Base-by-base conservation (phyloP, 2,329 filamentous ascomycete species). In the Xylaria sp. region DNA sequence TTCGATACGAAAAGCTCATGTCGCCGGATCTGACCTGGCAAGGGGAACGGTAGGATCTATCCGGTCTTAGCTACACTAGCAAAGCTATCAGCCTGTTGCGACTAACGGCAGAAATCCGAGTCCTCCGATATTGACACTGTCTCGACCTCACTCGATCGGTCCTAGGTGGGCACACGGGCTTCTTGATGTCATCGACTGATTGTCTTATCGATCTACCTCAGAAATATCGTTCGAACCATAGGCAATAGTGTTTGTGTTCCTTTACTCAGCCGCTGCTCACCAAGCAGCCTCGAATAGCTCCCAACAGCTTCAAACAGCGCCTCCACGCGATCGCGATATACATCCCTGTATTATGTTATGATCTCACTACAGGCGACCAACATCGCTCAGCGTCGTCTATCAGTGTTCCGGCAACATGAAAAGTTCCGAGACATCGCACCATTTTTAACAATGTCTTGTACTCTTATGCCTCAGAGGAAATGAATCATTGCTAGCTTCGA, bases 401-500 rank as follows among this genome's bases (percentile, higher is more conserved):
- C 23, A 45, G 48, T 43, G 36, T 53, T 43, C 46, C 23, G 36
- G n/a, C 43, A 13, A 12, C 28, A 7, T 36, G 36, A 20, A 53
- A 18, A 12, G 10, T 23, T 55, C 46, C 30, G 10, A 30, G 18
- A 41, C 32, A 23, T 15, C 5, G n/a, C n/a, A 41, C 34, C 13
- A 12, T 32, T 32, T 15, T 8, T 23, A 36, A 41, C 15, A 1
- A 4, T 48, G 20, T 43, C 25, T 53, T 34, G 36, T 61, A 12
- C 4, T 39, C 20, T 50, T 76, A 72, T 1, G 76, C 62, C 3
- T 72, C 67, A 60, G 65, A 10, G 73, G 68, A 48, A 78, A 76
- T 63, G 78, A 75, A 15, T 65, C 66, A 0, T 74, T 60, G 7
- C 52, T 32, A 70, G 61, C 25, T 60, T 60, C 20, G 58, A 23